Percentiles rank a stretch among this genome's conserved stretches.
Evolutionary conservation across 73 alveolate genomes (phyloP).

Genomic region (Tetrahymena malaccensis): DNA sequence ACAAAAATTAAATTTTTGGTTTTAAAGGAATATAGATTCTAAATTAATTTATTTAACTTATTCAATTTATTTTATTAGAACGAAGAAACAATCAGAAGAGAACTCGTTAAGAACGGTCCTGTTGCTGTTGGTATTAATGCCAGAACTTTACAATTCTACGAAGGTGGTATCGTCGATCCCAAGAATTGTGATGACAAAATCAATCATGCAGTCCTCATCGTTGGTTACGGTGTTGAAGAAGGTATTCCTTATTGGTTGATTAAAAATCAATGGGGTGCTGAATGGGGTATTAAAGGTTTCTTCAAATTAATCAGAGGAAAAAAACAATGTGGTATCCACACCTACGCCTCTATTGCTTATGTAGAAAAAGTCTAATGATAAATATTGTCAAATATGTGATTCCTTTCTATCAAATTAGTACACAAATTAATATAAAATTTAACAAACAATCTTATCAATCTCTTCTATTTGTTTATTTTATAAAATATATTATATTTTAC

Average conservation of each 20-base stretch:
- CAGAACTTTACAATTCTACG: not conserved
- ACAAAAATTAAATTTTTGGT: not conserved
- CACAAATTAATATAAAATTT: too few relatives aligned
- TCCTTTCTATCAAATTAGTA: not conserved
- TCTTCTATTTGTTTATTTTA: too few relatives aligned
- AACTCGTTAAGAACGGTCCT: not conserved
- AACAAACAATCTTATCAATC: too few relatives aligned
- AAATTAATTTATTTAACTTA: not conserved
- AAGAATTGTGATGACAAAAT: not conserved
- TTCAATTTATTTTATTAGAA: not conserved
- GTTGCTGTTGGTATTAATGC: not conserved
- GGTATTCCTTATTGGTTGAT: conserved; percentile 43
- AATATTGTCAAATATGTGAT: not conserved
- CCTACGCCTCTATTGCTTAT: not conserved
- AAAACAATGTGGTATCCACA: not conserved
- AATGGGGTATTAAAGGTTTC: conserved; percentile 38
- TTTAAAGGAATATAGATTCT: not conserved
- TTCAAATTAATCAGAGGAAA: not conserved
- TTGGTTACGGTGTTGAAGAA: conserved; percentile 47
- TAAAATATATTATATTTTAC: too few relatives aligned
- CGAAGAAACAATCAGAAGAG: not conserved
- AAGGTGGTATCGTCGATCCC: not conserved
- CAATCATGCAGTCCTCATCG: conserved; percentile 29
- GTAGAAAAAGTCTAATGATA: not conserved
- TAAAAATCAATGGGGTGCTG: conserved; percentile 37